These are phyloP conservation scores for Closterium sp. DNA, from an alignment of 139 green algal genomes.

Conservation along the genomic window DNA sequence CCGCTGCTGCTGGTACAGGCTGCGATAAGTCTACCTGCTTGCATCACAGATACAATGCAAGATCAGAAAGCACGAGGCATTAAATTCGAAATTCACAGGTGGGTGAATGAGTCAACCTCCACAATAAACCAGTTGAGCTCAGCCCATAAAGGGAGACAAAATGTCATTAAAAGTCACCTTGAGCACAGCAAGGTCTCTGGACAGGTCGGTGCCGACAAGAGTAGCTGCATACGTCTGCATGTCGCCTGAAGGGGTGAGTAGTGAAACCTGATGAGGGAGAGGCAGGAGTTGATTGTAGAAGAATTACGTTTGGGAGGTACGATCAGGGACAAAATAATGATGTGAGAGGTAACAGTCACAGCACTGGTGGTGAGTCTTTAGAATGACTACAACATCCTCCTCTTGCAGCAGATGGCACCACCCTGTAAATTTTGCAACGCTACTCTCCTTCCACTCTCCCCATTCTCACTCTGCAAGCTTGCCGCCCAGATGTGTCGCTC, in stretches of 20 bases:
- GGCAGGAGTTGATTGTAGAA: background rate
- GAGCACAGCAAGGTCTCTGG: conserved; percentile 57
- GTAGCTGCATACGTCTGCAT: conserved; percentile 23
- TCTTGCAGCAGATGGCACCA: background rate
- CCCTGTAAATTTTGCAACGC: background rate
- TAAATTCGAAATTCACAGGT: too few relatives aligned
- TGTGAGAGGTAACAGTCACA: background rate
- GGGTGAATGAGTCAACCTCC: background rate
- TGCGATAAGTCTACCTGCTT: background rate
- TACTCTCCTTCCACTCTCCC: background rate
- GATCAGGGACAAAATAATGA: background rate
- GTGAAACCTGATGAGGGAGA: background rate
- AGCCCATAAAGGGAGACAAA: background rate
- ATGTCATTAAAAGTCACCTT: conserved; percentile 22
- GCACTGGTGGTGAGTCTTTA: background rate
- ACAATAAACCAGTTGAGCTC: background rate
- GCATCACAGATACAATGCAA: background rate
- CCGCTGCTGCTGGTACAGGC: background rate
- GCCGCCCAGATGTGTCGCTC: conserved; percentile 30
- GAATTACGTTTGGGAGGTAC: background rate
- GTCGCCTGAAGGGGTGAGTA: background rate
- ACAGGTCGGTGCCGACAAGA: conserved; percentile 51
- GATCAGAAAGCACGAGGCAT: background rate
- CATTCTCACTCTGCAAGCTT: conserved; percentile 23
- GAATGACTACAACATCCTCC: background rate